Evolutionary conservation across 148 eudicot genomes (phyloP).

Genomic region (Oxyria digyna): DNA sequence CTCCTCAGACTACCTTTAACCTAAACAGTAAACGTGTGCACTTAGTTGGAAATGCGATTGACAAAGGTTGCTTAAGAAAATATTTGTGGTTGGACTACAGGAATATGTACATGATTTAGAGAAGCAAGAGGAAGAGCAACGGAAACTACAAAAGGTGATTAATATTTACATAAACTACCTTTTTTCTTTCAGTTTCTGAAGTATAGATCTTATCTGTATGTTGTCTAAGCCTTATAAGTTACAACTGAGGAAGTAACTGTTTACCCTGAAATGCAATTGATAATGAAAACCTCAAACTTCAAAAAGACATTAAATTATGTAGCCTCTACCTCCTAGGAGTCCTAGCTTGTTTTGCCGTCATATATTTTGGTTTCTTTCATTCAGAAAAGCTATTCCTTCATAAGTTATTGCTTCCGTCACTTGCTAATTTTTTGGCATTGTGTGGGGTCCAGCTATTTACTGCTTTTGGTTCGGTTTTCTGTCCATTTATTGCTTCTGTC

Average conservation of each 20-base stretch:
- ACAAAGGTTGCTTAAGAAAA: neutral
- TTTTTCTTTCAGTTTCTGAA: neutral
- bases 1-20: neutral
- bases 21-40: neutral
- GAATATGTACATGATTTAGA: constrained; percentile 86
- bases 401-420: too few relatives aligned
- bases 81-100: constrained; percentile 21
- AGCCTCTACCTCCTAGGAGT: neutral
- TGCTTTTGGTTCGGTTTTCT: neutral
- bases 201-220: neutral
- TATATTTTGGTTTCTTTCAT: too few relatives aligned
- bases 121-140: constrained; percentile 88
- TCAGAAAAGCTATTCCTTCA: too few relatives aligned
- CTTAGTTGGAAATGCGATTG: neutral
- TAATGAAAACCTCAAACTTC: neutral
- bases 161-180: neutral
- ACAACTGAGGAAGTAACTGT: neutral
- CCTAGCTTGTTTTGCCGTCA: too few relatives aligned
- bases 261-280: neutral
- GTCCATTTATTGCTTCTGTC: neutral
- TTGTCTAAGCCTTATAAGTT: neutral
- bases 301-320: neutral
- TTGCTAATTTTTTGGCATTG: too few relatives aligned
- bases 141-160: constrained; percentile 68
- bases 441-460: neutral